These are phyloP conservation scores for Leishmania braziliensis DNA, from an alignment of 208 protist genomes.

Conservation along the genomic window DNA sequence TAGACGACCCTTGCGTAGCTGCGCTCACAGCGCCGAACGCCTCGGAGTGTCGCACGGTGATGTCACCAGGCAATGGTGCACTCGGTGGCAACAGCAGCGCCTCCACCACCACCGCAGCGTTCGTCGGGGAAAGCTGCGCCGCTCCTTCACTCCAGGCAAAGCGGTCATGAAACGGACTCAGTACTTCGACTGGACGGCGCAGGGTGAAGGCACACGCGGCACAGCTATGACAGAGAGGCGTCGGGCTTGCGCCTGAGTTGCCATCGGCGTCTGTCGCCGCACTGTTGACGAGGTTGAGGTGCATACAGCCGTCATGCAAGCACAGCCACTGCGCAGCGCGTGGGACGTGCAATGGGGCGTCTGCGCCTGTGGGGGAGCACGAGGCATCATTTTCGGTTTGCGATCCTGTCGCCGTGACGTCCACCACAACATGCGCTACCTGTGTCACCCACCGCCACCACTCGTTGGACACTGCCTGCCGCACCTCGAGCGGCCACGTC, in stretches of 20 bases:
- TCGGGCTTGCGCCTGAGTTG: background rate
- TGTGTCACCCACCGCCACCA: slow-evolving; percentile 31
- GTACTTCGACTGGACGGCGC: slow-evolving; percentile 10
- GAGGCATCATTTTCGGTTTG: background rate
- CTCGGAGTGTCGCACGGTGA: slow-evolving; percentile 1
- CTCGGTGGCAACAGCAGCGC: slow-evolving; percentile 8
- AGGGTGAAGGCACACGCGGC: slow-evolving; percentile 25
- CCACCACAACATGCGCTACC: slow-evolving; percentile 17
- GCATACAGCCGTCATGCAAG: slow-evolving; percentile 58
- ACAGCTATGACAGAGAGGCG: slow-evolving; percentile 4
- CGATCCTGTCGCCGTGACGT: background rate
- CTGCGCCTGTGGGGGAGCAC: background rate
- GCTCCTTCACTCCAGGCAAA: slow-evolving; percentile 16
- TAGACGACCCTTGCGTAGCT: background rate
- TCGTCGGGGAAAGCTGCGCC: background rate
- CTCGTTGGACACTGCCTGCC: background rate
- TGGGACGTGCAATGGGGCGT: slow-evolving; percentile 9
- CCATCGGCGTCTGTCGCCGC: background rate
- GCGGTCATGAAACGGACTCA: slow-evolving; percentile 21
- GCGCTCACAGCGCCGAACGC: too few species aligned
- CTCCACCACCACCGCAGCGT: slow-evolving; percentile 7
- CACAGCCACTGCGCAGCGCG: slow-evolving; percentile 54
- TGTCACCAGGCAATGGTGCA: slow-evolving; percentile 4
- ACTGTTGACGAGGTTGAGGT: slow-evolving; percentile 39
- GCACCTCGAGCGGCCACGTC: slow-evolving; percentile 15